Conservation (phyloP, 345 rosid species). For the Lumnitzera littorea region DNA sequence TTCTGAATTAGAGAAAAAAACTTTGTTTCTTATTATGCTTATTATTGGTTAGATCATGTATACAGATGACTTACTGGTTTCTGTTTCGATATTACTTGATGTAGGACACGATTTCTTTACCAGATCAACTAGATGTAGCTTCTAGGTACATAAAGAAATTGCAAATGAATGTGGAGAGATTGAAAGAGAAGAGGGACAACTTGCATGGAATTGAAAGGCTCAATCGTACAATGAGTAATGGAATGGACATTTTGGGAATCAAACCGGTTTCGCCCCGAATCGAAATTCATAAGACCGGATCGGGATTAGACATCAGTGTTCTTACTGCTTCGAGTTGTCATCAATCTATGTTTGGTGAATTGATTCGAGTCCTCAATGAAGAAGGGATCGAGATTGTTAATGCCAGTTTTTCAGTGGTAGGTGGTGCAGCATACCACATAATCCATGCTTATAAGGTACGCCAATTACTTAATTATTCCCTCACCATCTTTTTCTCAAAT, state of each 20-base stretch:
- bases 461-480: too few relatives aligned
- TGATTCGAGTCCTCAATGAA: conserved; percentile 32
- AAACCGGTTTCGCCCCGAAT: neutral
- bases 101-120: conserved; percentile 33
- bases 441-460: conserved; percentile 11
- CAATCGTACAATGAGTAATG: neutral
- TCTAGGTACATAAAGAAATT: conserved; percentile 47
- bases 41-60: too few relatives aligned
- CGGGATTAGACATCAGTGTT: conserved; percentile 24
- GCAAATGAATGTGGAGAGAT: conserved; percentile 40
- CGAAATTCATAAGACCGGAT: conserved; percentile 2
- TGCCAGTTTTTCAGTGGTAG: conserved; percentile 28
- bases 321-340: conserved; percentile 25
- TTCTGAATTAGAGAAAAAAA: neutral
- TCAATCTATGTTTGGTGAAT: conserved; percentile 23
- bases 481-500: too few relatives aligned
- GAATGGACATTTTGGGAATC: neutral
- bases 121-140: conserved; percentile 53
- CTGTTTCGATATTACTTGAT: neutral
- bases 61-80: too few relatives aligned
- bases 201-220: conserved; percentile 12
- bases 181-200: conserved; percentile 42
- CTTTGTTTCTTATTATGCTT: too few relatives aligned
- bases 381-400: conserved; percentile 30
- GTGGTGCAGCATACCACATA: conserved; percentile 18